Evolutionary conservation across 2,329 filamentous ascomycete species (phyloP).

Genomic region (Pseudocercospora crystallina): DNA sequence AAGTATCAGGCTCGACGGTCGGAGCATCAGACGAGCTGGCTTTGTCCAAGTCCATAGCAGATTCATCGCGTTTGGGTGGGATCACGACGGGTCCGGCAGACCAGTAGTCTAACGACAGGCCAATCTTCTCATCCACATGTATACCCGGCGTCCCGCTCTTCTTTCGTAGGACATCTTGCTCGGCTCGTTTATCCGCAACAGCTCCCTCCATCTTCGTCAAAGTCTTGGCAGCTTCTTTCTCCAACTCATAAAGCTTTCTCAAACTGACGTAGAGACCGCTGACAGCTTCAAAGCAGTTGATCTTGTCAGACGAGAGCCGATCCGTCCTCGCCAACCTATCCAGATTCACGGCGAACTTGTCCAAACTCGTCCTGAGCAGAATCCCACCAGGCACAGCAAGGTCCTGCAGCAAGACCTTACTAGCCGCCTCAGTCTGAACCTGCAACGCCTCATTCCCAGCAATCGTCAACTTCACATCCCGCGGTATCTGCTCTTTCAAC

Average conservation of each 20-base stretch:
- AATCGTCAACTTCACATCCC: constrained; percentile 63
- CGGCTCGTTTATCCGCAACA: constrained; percentile 24
- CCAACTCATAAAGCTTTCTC: constrained; percentile 68
- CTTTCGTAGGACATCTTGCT: constrained; percentile 64
- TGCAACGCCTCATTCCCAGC: constrained; percentile 61
- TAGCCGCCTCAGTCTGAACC: constrained; percentile 61
- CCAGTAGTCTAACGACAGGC: constrained; percentile 77
- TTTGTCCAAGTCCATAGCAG: constrained; percentile 37
- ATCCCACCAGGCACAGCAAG: constrained; percentile 61
- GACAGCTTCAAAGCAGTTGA: constrained; percentile 77
- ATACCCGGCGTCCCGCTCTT: constrained; percentile 70
- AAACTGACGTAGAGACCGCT: constrained; percentile 71
- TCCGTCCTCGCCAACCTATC: constrained; percentile 69
- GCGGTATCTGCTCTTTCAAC: constrained; percentile 33
- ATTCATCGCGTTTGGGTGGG: constrained; percentile 37
- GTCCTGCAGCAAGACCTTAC: constrained; percentile 65
- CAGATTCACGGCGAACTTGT: constrained; percentile 70
- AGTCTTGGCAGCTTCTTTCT: constrained; percentile 53
- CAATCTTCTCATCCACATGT: constrained; percentile 66
- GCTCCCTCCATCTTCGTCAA: constrained; percentile 47
- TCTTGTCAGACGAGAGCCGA: constrained; percentile 65
- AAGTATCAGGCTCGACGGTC: constrained; percentile 44
- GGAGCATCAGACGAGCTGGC: neutral
- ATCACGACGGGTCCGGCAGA: constrained; percentile 13
- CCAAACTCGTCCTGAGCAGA: constrained; percentile 67